Evolutionary conservation across 192 early-diverging fungal species (phyloP).

Genomic region (Entomortierella chlamydospora): DNA sequence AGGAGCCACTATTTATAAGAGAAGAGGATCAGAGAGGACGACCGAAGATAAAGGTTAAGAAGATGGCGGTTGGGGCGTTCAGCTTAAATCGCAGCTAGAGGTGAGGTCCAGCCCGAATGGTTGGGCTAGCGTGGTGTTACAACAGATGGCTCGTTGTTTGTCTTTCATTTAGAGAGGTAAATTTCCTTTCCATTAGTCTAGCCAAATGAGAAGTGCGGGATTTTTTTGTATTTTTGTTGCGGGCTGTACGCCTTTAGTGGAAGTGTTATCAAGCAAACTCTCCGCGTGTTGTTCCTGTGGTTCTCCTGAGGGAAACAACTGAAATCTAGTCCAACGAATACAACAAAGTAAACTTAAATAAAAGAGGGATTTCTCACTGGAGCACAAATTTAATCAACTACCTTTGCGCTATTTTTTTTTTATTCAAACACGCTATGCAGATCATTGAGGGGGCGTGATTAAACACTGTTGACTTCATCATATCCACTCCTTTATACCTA

Average conservation of each 20-base stretch:
- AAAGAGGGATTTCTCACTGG: conserved; percentile 31
- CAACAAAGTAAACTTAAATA: neutral
- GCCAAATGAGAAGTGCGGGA: conserved; percentile 8
- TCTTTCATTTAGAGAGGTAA: neutral
- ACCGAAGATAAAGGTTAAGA: neutral
- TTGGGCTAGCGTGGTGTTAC: neutral
- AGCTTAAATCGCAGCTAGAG: neutral
- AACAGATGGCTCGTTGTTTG: neutral
- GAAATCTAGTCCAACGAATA: neutral
- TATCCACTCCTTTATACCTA: too few species aligned
- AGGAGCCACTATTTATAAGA: conserved; percentile 21
- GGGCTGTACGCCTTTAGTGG: too few species aligned
- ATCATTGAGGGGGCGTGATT: neutral
- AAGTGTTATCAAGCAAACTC: too few species aligned
- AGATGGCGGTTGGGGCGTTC: neutral
- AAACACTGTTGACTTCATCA: too few species aligned
- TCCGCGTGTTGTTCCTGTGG: neutral
- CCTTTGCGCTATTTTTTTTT: conserved; percentile 5
- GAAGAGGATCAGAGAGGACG: neutral
- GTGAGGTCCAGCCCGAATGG: neutral
- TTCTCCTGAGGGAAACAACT: too few species aligned
- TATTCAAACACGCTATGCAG: neutral
- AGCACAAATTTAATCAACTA: too few species aligned
- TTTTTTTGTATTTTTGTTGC: conserved; percentile 19
- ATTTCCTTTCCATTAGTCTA: too few species aligned